These are phyloP conservation scores for Phytopythium helicoides DNA, from an alignment of 352 stramenopile species.

Conservation along the genomic window DNA sequence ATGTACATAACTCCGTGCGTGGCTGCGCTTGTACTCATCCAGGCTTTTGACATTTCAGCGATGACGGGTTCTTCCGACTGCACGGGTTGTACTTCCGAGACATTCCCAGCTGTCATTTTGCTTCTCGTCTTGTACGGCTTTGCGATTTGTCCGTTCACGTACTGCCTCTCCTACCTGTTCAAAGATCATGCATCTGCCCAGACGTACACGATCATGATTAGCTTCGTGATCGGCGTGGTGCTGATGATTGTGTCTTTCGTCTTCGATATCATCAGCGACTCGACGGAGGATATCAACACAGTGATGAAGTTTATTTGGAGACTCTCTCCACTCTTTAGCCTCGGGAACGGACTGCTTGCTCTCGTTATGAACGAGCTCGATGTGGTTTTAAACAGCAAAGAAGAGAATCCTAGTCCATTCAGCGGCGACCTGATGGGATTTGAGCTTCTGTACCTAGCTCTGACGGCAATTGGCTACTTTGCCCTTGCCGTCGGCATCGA, in stretches of 20 bases:
- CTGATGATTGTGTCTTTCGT: constrained; percentile 62
- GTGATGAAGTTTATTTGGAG: constrained; percentile 71
- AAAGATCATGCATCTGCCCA: constrained; percentile 63
- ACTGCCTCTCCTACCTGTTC: constrained; percentile 66
- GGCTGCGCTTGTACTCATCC: constrained; percentile 41
- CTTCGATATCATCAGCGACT: constrained; percentile 45
- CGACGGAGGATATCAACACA: constrained; percentile 34
- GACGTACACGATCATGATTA: constrained; percentile 71
- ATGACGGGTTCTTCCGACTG: constrained; percentile 46
- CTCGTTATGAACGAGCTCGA: constrained; percentile 37
- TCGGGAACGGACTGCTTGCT: constrained; percentile 45
- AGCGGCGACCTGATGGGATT: constrained; percentile 56
- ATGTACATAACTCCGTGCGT: constrained; percentile 86
- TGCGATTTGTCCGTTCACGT: constrained; percentile 64
- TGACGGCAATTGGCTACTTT: constrained; percentile 42
- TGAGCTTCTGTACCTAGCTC: constrained; percentile 52
- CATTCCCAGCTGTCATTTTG: constrained; percentile 49
- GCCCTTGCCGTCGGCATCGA: constrained; percentile 45
- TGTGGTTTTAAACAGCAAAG: constrained; percentile 19
- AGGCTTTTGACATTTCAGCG: constrained; percentile 39
- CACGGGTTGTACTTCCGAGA: constrained; percentile 36
- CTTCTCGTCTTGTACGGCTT: constrained; percentile 59
- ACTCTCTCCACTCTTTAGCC: constrained; percentile 60
- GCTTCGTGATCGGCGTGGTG: constrained; percentile 63
- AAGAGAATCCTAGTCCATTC: constrained; percentile 48